Conservation (phyloP, 2,329 filamentous ascomycete genomes). For the Phaeomoniella chlamydospora region DNA sequence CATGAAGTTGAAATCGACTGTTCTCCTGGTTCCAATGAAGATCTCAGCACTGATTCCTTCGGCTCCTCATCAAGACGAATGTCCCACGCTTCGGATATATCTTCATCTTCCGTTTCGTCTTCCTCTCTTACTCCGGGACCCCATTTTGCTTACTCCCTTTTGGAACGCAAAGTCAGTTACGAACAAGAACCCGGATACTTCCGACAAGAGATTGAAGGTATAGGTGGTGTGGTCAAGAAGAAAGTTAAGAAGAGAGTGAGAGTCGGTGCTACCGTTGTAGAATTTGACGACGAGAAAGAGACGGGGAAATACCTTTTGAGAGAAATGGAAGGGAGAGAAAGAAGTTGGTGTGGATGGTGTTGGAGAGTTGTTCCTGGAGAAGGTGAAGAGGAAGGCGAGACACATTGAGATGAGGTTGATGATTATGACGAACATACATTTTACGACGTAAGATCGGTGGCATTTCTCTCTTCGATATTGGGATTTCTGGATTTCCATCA, state of each 20-base stretch:
- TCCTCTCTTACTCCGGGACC: neutral
- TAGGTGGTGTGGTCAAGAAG: conserved; percentile 76
- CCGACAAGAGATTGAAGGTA: conserved; percentile 79
- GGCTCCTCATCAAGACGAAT: neutral
- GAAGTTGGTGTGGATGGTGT: conserved; percentile 93
- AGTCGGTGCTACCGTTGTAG: conserved; percentile 72
- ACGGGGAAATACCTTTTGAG: conserved; percentile 51
- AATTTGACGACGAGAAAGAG: conserved; percentile 66
- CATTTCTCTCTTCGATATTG: too few relatives aligned
- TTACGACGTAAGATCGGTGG: too few relatives aligned
- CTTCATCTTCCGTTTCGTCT: neutral
- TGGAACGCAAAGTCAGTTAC: neutral
- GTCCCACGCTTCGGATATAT: neutral
- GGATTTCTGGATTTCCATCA: too few relatives aligned
- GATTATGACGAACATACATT: too few relatives aligned
- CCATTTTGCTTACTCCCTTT: neutral
- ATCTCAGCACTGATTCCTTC: neutral
- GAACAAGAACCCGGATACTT: conserved; percentile 51
- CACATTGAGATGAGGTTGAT: too few relatives aligned
- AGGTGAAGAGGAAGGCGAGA: too few relatives aligned
- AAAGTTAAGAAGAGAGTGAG: conserved; percentile 72
- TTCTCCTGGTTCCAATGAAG: conserved; percentile 15
- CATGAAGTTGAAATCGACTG: conserved; percentile 77
- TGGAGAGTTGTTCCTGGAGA: conserved; percentile 54
- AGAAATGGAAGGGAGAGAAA: conserved; percentile 52